phyloP scores from a whole-genome alignment of 495 filamentous ascomycete genomes.

The Neurospora pannonica region DNA sequence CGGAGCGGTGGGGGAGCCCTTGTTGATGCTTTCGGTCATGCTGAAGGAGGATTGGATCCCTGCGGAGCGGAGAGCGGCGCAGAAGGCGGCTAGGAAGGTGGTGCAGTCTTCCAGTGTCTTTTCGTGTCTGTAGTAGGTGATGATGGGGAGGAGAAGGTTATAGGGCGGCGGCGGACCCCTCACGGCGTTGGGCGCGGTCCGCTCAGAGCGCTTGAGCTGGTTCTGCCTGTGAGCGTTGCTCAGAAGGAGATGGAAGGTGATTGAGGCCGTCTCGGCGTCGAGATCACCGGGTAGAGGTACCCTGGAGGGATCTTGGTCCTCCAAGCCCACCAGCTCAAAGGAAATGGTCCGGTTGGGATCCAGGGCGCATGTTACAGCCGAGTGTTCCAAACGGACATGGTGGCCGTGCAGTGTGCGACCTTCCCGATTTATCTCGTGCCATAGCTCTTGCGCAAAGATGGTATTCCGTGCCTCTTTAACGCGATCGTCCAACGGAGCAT shows the following conservation, averaged over 20 bases:
- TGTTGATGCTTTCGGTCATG: slow-evolving; percentile 19
- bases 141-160: slow-evolving; percentile 53
- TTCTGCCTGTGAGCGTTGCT: slow-evolving; percentile 60
- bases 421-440: slow-evolving; percentile 81
- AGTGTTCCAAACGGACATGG: slow-evolving; percentile 52
- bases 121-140: slow-evolving; percentile 56
- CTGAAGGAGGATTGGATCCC: slow-evolving; percentile 15
- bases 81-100: slow-evolving; percentile 6
- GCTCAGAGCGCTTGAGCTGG: slow-evolving; percentile 29
- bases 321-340: slow-evolving; percentile 51
- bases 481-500: slow-evolving; percentile 43
- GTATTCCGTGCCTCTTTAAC: slow-evolving; percentile 80
- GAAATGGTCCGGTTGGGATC: slow-evolving; percentile 19
- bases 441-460: slow-evolving; percentile 87
- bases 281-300: slow-evolving; percentile 19
- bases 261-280: slow-evolving; percentile 49
- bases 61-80: slow-evolving; percentile 14
- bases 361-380: slow-evolving; percentile 47
- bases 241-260: slow-evolving; percentile 56
- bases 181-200: slow-evolving; percentile 4
- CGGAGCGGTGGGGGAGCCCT: slow-evolving; percentile 3
- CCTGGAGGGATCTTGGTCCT: slow-evolving; percentile 16
- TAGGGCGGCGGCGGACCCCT: slow-evolving; percentile 44
- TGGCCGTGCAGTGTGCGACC: slow-evolving; percentile 56
- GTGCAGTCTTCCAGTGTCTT: slow-evolving; percentile 21